phyloP scores from a whole-genome alignment of 352 stramenopile genomes.

The Phytophthora idaei region DNA sequence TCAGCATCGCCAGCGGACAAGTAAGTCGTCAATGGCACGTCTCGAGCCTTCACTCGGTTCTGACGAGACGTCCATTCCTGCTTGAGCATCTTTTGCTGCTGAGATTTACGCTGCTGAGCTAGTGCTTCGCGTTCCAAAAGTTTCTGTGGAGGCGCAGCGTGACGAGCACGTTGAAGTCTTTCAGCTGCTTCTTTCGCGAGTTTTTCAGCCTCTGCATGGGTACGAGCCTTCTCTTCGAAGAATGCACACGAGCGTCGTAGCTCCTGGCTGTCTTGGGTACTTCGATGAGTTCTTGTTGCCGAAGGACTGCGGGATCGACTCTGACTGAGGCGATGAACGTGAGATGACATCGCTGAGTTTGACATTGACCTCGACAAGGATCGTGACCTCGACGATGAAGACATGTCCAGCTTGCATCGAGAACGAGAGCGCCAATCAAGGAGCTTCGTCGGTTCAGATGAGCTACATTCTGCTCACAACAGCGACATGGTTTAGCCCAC shows the following conservation, averaged over 20 bases:
- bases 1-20: constrained; percentile 16
- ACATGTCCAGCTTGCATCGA: constrained; percentile 19
- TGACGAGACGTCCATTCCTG: constrained; percentile 39
- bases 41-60: constrained; percentile 51
- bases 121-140: constrained; percentile 60
- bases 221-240: constrained; percentile 65
- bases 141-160: constrained; percentile 50
- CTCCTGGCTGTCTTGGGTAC: constrained; percentile 22
- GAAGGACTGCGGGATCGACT: constrained; percentile 26
- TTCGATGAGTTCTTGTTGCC: constrained; percentile 22
- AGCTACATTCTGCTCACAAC: constrained; percentile 12
- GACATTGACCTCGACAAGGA: not conserved
- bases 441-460: constrained; percentile 9
- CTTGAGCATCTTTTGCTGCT: constrained; percentile 44
- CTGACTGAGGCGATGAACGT: constrained; percentile 8
- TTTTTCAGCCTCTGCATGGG: constrained; percentile 43
- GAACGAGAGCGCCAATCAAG: constrained; percentile 13
- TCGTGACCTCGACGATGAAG: not conserved
- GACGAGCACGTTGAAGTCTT: constrained; percentile 49
- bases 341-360: constrained; percentile 18
- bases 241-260: constrained; percentile 51
- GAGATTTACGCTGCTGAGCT: constrained; percentile 43
- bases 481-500: not conserved
- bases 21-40: constrained; percentile 66
- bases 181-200: constrained; percentile 30